phyloP scores from a whole-genome alignment of 2,329 filamentous ascomycete species.

The Juglanconis oblonga region DNA sequence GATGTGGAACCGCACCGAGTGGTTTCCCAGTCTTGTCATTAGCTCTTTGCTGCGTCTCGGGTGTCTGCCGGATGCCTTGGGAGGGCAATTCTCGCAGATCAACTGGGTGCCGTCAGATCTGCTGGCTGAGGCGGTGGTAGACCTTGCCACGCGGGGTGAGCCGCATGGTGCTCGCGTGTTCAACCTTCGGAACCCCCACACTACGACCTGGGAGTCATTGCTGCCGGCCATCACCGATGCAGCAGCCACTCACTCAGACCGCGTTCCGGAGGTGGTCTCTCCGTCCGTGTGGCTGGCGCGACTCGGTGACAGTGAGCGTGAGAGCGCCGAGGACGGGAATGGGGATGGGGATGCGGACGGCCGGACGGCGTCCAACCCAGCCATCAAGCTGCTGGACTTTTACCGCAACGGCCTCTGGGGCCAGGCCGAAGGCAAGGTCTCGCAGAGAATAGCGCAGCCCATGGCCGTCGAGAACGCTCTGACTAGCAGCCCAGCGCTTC shows the following conservation, averaged over 20 bases:
- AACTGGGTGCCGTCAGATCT: not conserved
- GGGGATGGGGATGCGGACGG: not conserved
- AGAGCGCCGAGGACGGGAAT: conserved; percentile 8
- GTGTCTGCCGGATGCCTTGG: conserved; percentile 24
- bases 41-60: not conserved
- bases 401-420: conserved; percentile 22
- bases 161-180: not conserved
- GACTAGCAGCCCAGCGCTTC: not conserved
- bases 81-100: conserved; percentile 7
- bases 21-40: conserved; percentile 5
- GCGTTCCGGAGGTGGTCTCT: not conserved
- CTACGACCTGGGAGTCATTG: not conserved
- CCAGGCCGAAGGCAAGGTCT: not conserved
- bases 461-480: not conserved
- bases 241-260: not conserved
- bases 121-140: not conserved
- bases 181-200: not conserved
- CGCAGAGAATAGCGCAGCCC: not conserved
- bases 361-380: conserved; percentile 23
- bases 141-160: not conserved
- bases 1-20: not conserved
- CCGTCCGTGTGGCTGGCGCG: not conserved
- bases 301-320: not conserved
- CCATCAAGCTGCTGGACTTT: conserved; percentile 28
- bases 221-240: not conserved